Conservation (phyloP, 2,329 filamentous ascomycete species). For the Aspergillus fumigatiaffinis region DNA sequence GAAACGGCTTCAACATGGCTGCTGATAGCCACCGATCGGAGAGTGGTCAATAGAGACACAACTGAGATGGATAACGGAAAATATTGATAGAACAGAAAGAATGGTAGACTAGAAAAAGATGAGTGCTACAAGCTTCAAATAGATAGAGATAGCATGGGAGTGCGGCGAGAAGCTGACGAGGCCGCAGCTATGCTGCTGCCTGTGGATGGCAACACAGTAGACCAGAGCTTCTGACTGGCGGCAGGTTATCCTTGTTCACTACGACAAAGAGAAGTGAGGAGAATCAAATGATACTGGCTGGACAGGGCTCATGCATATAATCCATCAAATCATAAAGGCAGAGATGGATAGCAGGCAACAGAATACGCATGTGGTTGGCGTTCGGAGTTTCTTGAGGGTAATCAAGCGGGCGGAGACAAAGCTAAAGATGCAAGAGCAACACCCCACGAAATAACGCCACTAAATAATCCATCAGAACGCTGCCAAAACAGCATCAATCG, state of each 20-base stretch:
- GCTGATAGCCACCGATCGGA: constrained; percentile 3
- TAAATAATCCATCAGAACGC: no score
- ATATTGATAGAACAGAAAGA: background rate
- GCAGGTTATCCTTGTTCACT: background rate
- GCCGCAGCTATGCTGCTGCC: background rate
- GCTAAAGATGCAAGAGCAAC: background rate
- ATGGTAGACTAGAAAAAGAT: background rate
- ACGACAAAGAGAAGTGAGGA: background rate
- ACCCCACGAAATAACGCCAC: background rate
- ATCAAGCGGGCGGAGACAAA: background rate
- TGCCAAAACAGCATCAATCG: background rate
- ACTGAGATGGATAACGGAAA: background rate
- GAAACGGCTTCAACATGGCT: constrained; percentile 40
- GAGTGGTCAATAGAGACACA: background rate
- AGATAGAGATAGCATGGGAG: background rate
- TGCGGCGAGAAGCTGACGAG: background rate
- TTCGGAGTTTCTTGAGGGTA: background rate
- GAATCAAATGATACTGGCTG: background rate
- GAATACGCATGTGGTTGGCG: background rate
- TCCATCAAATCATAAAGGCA: background rate
- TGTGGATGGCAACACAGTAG: background rate
- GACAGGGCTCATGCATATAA: constrained; percentile 3
- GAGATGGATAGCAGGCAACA: constrained; percentile 10
- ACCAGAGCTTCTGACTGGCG: background rate
- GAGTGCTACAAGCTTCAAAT: background rate